Evolutionary conservation across 2,329 filamentous ascomycete species (phyloP), one percentile per base, ranked within the genome.

Genomic region (Pyricularia grisea): DNA sequence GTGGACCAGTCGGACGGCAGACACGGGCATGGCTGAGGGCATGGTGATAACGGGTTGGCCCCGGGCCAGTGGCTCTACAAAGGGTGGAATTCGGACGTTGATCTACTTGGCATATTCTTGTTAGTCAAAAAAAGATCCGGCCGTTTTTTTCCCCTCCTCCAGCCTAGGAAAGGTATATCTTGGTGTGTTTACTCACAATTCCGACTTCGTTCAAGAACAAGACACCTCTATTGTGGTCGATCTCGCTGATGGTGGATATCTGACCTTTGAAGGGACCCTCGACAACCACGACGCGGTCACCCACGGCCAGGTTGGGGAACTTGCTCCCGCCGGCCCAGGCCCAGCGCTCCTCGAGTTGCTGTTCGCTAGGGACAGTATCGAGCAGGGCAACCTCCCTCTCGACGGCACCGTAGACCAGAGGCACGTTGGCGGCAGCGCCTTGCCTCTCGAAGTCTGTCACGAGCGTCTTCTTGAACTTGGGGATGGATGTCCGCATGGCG

Each of bases 211-310:
- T 83, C 63, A 94, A 79, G n/a, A 79, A 82, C 65, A 92, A 81
- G 71, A 85, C 84, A 71, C 87, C 89, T 65, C 79, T 81, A 12
- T 84, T 78, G 4, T 75, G 71, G 72, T 87, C 80, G 65, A 96
- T 81, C 1, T 81, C 77, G 70, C 77, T 78, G 64, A 98, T 87
- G n/a, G 81, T 81, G 67, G 92, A 92, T 79, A 99, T 95, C 81
- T 90, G 92, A 74, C 93, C 93, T 81, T 89, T 91, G 75, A 95
- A 91, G 50, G 85, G 85, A 10, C 94, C 94, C 71, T 90, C 87
- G 68, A 93, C 80, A 70, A 98, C 81, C 68, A 94, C 92, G 36
- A 97, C 93, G 70, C 95, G 87, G 79, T 98, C 95, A 7, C 89
- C 88, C 4, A 80, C 76, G 28, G 84, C 85, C 70, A 94, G 81